Percentiles rank a stretch among this genome's conserved stretches.
These are phyloP conservation scores for Santalum album DNA, from an alignment of 164 flowering plant species.

Conservation along the genomic window DNA sequence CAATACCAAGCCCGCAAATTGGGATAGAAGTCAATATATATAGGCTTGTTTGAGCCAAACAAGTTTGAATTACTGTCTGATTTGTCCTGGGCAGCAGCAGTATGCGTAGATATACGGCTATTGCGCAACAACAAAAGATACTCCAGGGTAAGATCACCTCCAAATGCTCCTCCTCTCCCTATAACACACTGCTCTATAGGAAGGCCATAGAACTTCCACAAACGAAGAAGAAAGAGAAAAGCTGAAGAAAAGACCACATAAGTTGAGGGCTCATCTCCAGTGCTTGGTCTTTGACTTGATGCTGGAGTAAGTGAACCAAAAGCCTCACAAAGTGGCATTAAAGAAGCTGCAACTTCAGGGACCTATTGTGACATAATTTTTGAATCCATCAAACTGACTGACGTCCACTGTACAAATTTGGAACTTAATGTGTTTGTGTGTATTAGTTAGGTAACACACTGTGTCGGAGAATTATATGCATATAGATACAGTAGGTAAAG, in stretches of 20 bases:
- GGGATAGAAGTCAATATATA: slow-evolving; percentile 70
- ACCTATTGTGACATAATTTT: slow-evolving; percentile 31
- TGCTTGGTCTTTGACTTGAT: slow-evolving; percentile 25
- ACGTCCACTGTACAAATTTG: neutral
- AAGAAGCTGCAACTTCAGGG: slow-evolving; percentile 80
- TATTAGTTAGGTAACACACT: no score
- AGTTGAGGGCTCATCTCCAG: slow-evolving; percentile 44
- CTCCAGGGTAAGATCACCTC: slow-evolving; percentile 56
- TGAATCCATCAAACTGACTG: neutral
- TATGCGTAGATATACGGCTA: slow-evolving; percentile 27
- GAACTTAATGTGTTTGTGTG: no score
- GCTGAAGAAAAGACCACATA: slow-evolving; percentile 75
- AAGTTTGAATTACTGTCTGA: slow-evolving; percentile 12
- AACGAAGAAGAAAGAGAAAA: slow-evolving; percentile 69
- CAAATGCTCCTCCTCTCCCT: slow-evolving; percentile 34
- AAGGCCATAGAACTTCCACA: slow-evolving; percentile 87
- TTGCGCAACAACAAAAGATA: slow-evolving; percentile 63
- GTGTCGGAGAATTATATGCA: no score
- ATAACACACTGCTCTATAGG: slow-evolving; percentile 52
- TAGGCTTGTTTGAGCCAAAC: slow-evolving; percentile 27
- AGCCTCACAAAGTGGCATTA: slow-evolving; percentile 84
- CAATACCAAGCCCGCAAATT: slow-evolving; percentile 77
- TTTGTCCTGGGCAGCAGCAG: slow-evolving; percentile 21
- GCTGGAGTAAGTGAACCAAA: slow-evolving; percentile 70
- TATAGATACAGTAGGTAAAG: no score